phyloP scores from a whole-genome alignment of 306 rosid genomes.

The Potentilla sterilis region DNA sequence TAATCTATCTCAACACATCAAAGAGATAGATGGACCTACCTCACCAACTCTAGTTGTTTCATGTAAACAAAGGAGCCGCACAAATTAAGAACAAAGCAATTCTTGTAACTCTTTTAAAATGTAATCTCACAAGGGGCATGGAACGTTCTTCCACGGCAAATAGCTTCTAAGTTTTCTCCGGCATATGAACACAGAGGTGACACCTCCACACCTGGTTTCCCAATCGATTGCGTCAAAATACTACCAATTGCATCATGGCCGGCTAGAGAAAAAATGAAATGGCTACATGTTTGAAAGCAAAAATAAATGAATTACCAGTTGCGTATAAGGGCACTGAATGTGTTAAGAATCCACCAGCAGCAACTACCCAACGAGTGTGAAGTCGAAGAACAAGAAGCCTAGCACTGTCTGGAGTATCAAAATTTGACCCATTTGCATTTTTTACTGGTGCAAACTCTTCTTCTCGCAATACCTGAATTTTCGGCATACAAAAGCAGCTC shows the following conservation, averaged over 20 bases:
- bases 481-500: constrained; percentile 24
- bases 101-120: constrained; percentile 35
- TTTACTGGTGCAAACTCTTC: constrained; percentile 99
- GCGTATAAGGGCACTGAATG: constrained; percentile 95
- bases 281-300: background rate
- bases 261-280: background rate
- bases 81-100: background rate
- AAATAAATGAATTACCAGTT: constrained; percentile 53
- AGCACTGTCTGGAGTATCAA: constrained; percentile 96
- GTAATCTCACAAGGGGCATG: constrained; percentile 98
- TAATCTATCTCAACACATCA: constrained; percentile 18
- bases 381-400: constrained; percentile 92
- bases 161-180: constrained; percentile 91
- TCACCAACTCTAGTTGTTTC: constrained; percentile 21
- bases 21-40: constrained; percentile 27
- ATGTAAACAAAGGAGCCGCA: constrained; percentile 36
- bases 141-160: constrained; percentile 96
- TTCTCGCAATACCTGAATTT: constrained; percentile 69
- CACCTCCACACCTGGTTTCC: constrained; percentile 81
- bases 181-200: constrained; percentile 93
- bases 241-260: constrained; percentile 16
- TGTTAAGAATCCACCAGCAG: constrained; percentile 98
- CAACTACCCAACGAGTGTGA: constrained; percentile 95
- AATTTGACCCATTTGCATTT: constrained; percentile 86
- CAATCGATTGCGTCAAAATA: constrained; percentile 24